Conservation (phyloP, 2,329 filamentous ascomycete species). For the Truncatella angustata region DNA sequence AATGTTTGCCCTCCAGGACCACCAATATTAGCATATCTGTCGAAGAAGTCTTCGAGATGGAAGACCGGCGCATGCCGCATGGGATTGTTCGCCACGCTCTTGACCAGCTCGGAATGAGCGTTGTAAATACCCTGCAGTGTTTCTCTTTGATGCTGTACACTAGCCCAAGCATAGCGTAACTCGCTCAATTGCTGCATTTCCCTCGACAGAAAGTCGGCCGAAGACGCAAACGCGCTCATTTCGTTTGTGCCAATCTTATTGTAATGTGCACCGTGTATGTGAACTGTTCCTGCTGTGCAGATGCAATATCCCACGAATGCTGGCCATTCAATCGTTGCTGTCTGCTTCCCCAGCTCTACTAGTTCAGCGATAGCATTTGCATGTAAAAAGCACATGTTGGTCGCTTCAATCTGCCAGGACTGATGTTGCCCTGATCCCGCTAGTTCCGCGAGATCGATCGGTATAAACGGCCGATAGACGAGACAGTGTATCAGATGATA, state of each 20-base stretch:
- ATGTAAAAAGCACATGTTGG: slow-evolving; percentile 81
- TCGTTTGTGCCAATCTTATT: slow-evolving; percentile 48
- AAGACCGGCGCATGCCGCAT: slow-evolving; percentile 77
- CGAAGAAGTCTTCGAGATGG: slow-evolving; percentile 84
- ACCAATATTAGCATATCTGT: slow-evolving; percentile 65
- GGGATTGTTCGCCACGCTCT: slow-evolving; percentile 64
- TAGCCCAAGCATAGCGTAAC: slow-evolving; percentile 72
- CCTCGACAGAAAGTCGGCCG: slow-evolving; percentile 68
- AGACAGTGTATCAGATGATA: slow-evolving; percentile 86
- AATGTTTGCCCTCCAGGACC: slow-evolving; percentile 58
- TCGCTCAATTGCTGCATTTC: slow-evolving; percentile 80
- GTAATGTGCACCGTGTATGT: slow-evolving; percentile 84
- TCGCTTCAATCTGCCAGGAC: slow-evolving; percentile 90
- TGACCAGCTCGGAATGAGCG: slow-evolving; percentile 79
- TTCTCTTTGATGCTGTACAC: slow-evolving; percentile 76
- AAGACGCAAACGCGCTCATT: slow-evolving; percentile 62
- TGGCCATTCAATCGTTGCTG: slow-evolving; percentile 77
- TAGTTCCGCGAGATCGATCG: slow-evolving; percentile 78
- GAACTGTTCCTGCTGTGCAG: slow-evolving; percentile 82
- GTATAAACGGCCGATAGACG: slow-evolving; percentile 82
- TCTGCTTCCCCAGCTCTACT: slow-evolving; percentile 74
- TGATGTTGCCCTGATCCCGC: slow-evolving; percentile 80
- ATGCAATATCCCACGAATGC: slow-evolving; percentile 85
- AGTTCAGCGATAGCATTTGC: slow-evolving; percentile 85
- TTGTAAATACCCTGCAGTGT: slow-evolving; percentile 75